Evolutionary conservation across 2,329 filamentous ascomycete genomes (phyloP).

Genomic region (Fusarium citri): DNA sequence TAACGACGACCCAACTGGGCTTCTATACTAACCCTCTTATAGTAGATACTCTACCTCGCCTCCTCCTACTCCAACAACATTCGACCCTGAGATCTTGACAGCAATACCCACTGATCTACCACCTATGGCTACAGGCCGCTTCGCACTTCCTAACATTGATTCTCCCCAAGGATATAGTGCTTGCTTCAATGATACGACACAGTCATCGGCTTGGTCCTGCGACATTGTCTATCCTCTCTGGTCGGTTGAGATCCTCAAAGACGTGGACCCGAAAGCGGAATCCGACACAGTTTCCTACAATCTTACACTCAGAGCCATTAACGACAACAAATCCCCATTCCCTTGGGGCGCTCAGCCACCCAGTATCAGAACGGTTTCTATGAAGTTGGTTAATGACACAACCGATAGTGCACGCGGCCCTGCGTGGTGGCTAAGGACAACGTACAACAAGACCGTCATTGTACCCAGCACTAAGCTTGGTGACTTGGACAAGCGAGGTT

Average conservation of each 20-base stretch:
- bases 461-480: constrained; percentile 58
- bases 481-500: constrained; percentile 46
- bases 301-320: constrained; percentile 53
- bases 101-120: constrained; percentile 63
- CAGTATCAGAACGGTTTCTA: constrained; percentile 52
- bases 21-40: constrained; percentile 9
- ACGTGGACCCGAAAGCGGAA: constrained; percentile 37
- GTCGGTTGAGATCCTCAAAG: constrained; percentile 55
- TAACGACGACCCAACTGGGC: not conserved
- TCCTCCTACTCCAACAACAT: constrained; percentile 51
- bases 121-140: constrained; percentile 66
- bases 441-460: constrained; percentile 68
- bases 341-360: constrained; percentile 68
- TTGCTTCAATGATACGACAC: constrained; percentile 67
- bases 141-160: constrained; percentile 64
- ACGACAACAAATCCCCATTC: constrained; percentile 51
- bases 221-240: constrained; percentile 61
- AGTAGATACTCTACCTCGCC: constrained; percentile 42
- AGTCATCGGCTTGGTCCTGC: constrained; percentile 73
- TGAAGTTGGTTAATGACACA: constrained; percentile 65
- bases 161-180: constrained; percentile 60
- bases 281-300: constrained; percentile 55
- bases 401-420: constrained; percentile 62
- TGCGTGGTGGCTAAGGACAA: constrained; percentile 65
- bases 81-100: constrained; percentile 64